Evolutionary conservation across 306 rosid genomes (phyloP).

Genomic region (Luffa acutangula): DNA sequence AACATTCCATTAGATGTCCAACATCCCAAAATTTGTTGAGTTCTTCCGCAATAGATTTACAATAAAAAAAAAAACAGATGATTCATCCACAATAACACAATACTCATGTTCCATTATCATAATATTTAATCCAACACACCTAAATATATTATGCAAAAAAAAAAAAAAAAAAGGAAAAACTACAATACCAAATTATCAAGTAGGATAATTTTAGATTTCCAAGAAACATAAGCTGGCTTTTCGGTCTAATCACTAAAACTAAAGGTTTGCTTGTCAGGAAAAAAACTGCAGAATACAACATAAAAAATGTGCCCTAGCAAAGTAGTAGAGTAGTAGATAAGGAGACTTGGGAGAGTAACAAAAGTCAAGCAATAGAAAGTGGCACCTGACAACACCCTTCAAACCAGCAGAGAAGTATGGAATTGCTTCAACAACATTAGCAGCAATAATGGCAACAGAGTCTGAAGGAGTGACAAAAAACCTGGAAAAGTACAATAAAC

Average conservation of each 20-base stretch:
- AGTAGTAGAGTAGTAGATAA: background rate
- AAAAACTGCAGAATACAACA: background rate
- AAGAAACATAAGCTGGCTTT: background rate
- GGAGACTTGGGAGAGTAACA: background rate
- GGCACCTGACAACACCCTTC: constrained; percentile 98
- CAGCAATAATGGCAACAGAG: constrained; percentile 98
- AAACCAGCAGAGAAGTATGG: constrained; percentile 90
- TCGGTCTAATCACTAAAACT: background rate
- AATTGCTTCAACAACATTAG: constrained; percentile 93
- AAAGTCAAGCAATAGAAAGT: background rate
- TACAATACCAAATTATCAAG: background rate
- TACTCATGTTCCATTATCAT: background rate
- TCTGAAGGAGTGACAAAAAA: constrained; percentile 98
- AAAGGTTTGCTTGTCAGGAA: background rate
- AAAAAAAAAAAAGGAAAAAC: background rate
- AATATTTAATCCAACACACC: background rate
- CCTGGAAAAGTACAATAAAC: constrained; percentile 24
- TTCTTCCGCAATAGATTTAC: background rate
- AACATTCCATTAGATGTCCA: background rate
- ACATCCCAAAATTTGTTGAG: background rate
- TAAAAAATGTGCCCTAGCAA: background rate
- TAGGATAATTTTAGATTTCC: background rate
- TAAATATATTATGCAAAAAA: background rate
- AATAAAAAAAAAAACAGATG: background rate
- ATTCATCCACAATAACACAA: background rate